A percentile compares a stretch with the other conserved stretches of the same genome.
Evolutionary conservation across 2,329 filamentous ascomycete species (phyloP).

Genomic region (Albifimbria verrucaria): DNA sequence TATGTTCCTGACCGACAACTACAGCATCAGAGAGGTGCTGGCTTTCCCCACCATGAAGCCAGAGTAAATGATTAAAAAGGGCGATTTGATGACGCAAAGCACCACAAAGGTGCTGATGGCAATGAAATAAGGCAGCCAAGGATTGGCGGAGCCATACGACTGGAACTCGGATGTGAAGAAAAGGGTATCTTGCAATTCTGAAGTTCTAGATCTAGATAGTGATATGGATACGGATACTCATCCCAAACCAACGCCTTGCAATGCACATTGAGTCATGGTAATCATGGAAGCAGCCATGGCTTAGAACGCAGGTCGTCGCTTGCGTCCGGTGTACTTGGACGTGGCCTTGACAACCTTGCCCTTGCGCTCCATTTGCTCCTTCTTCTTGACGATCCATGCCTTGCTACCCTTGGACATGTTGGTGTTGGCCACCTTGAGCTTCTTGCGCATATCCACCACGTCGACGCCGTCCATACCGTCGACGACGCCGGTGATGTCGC

Average conservation of each 20-base stretch:
- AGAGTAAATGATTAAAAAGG: neutral
- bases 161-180: neutral
- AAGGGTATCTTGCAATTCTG: slow-evolving; percentile 2
- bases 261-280: slow-evolving; percentile 6
- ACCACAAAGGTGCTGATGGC: neutral
- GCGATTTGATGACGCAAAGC: too few species aligned
- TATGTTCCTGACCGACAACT: slow-evolving; percentile 93
- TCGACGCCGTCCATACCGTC: slow-evolving; percentile 86
- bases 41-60: slow-evolving; percentile 96
- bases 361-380: slow-evolving; percentile 90
- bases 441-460: slow-evolving; percentile 66
- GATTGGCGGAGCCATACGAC: neutral
- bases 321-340: slow-evolving; percentile 92
- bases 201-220: slow-evolving; percentile 2
- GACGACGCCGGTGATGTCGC: slow-evolving; percentile 89
- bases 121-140: neutral
- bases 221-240: neutral
- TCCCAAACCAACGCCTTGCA: slow-evolving; percentile 16
- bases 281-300: neutral
- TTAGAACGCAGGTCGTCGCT: slow-evolving; percentile 75
- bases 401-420: slow-evolving; percentile 77
- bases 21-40: slow-evolving; percentile 93
- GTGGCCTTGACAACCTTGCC: slow-evolving; percentile 90
- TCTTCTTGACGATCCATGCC: slow-evolving; percentile 80
- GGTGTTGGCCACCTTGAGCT: slow-evolving; percentile 42